Conservation (phyloP, 345 rosid species). For the Kandelia obovata region DNA sequence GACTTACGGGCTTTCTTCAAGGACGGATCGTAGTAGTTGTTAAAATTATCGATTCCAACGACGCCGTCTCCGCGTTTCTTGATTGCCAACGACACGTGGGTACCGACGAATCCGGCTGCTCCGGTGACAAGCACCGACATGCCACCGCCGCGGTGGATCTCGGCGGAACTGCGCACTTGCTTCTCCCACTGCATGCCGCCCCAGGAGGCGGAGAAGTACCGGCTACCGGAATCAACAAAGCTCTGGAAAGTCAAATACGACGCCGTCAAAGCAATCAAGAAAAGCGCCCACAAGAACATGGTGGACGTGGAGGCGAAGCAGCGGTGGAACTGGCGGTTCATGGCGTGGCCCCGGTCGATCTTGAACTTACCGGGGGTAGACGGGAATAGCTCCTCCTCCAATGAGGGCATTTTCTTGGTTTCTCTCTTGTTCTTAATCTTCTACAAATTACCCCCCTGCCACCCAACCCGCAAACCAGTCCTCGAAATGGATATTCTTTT, state of each 20-base stretch:
- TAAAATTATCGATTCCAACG: constrained; percentile 72
- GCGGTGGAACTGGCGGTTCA: constrained; percentile 61
- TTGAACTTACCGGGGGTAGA: constrained; percentile 83
- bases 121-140: constrained; percentile 77
- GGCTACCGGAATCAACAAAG: constrained; percentile 57
- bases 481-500: not conserved
- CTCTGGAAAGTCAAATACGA: constrained; percentile 67
- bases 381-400: constrained; percentile 63
- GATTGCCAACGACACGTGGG: constrained; percentile 61
- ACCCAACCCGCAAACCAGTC: not conserved
- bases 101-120: constrained; percentile 75
- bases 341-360: constrained; percentile 33
- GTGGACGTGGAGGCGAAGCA: constrained; percentile 73
- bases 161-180: constrained; percentile 33
- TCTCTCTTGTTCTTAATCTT: not conserved
- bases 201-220: constrained; percentile 55
- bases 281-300: constrained; percentile 75
- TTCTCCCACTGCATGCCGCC: constrained; percentile 84
- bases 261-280: constrained; percentile 66
- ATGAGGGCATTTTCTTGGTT: constrained; percentile 47
- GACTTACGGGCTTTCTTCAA: constrained; percentile 49
- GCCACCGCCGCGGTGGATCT: constrained; percentile 33
- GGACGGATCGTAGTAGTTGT: constrained; percentile 69
- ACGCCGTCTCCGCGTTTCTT: constrained; percentile 78
- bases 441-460: too few relatives aligned